Evolutionary conservation across 352 stramenopile genomes (phyloP), one percentile per base, ranked within the genome.

Genomic region (Phytophthora pseudosyringae): DNA sequence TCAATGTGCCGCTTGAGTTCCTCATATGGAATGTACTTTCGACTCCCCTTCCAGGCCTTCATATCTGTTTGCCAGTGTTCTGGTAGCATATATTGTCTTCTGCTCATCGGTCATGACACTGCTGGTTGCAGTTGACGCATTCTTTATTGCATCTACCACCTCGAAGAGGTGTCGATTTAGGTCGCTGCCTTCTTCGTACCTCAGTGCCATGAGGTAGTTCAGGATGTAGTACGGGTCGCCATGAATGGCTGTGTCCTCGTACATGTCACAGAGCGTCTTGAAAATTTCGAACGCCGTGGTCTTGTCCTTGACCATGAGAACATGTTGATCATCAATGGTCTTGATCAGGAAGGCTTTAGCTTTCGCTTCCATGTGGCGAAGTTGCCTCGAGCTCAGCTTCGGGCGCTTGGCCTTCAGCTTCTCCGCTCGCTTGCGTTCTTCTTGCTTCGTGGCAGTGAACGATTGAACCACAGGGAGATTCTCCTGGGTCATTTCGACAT

Each of bases 221-320:
- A 39, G 41, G 16, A 54, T 47, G 43, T 48, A 31, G 32, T 62
- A 62, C 15, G 43, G 29, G 32, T 61, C 53, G 21, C 11, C 41
- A 3, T 52, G 40, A 5, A 40, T 39, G 21, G 12, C 33, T 11
- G 25, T 13, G 16, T 21, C 32, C 11, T 62, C 41, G 25, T 62
- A 48, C 54, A 29, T 47, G 8, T 25, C 12, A 32, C 54, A 62
- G 32, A 62, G 21, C 5, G 10, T 36, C 5, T 21, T 18, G 25
- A 48, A 53, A 11, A 61, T 46, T 13, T 47, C 43, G n/a, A 25
- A 47, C 3, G 54, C 28, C 1, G 32, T 47, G 10, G 32, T 46
- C 10, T 54, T 60, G 3, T 60, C 40, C 39, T 54, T 54, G 8
- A 43, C 31, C 47, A 54, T 21, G 10, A 43, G 9, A 18, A 54